phyloP scores from a whole-genome alignment of 306 rosid species.

The Myrica gale region DNA sequence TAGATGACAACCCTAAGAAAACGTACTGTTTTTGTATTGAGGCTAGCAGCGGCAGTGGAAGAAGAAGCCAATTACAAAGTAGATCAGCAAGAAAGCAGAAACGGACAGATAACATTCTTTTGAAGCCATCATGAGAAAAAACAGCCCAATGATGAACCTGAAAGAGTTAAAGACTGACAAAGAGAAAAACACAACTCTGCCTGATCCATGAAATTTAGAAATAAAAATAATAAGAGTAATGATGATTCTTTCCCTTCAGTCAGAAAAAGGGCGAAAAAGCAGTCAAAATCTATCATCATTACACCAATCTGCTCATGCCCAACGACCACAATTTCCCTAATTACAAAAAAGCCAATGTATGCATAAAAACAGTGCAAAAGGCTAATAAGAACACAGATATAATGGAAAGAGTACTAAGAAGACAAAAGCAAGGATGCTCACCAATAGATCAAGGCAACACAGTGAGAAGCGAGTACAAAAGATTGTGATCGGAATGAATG shows the following conservation, averaged over 20 bases:
- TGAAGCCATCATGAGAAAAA: conserved; percentile 31
- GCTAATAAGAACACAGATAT: neutral
- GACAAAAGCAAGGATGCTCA: neutral
- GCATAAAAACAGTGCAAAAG: conserved; percentile 9
- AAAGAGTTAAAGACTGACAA: conserved; percentile 35
- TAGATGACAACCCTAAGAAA: conserved; percentile 18
- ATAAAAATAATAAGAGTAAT: conserved; percentile 33
- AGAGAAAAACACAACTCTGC: conserved; percentile 22
- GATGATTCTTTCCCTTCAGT: conserved; percentile 39
- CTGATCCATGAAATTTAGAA: conserved; percentile 37
- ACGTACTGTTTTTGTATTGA: neutral
- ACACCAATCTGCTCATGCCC: conserved; percentile 52
- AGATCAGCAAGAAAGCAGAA: conserved; percentile 28
- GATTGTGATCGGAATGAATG: conserved; percentile 1
- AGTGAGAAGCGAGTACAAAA: neutral
- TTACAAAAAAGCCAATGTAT: neutral
- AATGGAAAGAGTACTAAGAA: neutral
- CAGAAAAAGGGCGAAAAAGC: conserved; percentile 27
- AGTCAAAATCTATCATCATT: conserved; percentile 54
- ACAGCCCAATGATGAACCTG: conserved; percentile 36
- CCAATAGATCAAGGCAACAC: conserved; percentile 13
- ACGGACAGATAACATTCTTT: conserved; percentile 48
- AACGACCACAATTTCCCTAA: conserved; percentile 14
- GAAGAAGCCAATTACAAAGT: conserved; percentile 14
- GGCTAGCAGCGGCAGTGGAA: neutral